Percentiles rank a stretch among this genome's conserved stretches.
Evolutionary conservation across 768 basidiomycete genomes (phyloP).

Genomic region (Atractiella rhizophila): DNA sequence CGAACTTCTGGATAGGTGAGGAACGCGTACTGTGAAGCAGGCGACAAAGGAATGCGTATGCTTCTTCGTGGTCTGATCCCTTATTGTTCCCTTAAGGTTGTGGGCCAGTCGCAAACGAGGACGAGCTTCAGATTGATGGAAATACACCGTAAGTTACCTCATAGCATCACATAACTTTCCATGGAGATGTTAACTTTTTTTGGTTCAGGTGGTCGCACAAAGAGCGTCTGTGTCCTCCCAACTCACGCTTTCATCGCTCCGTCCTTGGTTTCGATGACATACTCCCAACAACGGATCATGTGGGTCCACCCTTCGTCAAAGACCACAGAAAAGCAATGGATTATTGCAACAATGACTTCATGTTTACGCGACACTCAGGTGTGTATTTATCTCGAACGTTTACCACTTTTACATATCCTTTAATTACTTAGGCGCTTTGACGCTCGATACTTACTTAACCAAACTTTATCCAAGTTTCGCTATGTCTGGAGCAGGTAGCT

Average conservation of each 20-base stretch:
- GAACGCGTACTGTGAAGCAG: no score
- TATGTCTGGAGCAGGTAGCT: background rate
- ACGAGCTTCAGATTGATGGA: no score
- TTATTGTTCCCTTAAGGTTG: no score
- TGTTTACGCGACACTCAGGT: no score
- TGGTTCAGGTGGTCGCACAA: background rate
- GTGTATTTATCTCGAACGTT: no score
- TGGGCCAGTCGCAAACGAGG: no score
- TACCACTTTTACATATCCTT: background rate
- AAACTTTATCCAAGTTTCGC: background rate
- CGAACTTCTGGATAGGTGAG: no score
- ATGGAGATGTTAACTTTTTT: no score
- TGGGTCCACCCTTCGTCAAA: constrained; percentile 1
- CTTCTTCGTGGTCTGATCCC: no score
- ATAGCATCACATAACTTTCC: no score
- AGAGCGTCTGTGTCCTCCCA: constrained; percentile 1
- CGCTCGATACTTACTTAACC: background rate
- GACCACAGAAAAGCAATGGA: background rate
- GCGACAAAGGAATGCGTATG: no score
- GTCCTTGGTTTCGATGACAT: background rate
- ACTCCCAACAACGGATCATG: background rate
- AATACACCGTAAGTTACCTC: no score
- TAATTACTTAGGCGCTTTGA: background rate
- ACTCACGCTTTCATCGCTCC: background rate
- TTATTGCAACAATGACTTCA: constrained; percentile 1